Percentiles rank a stretch among this genome's conserved stretches.
phyloP scores from a whole-genome alignment of 2,329 filamentous ascomycete genomes.

The Myotisia sp. region DNA sequence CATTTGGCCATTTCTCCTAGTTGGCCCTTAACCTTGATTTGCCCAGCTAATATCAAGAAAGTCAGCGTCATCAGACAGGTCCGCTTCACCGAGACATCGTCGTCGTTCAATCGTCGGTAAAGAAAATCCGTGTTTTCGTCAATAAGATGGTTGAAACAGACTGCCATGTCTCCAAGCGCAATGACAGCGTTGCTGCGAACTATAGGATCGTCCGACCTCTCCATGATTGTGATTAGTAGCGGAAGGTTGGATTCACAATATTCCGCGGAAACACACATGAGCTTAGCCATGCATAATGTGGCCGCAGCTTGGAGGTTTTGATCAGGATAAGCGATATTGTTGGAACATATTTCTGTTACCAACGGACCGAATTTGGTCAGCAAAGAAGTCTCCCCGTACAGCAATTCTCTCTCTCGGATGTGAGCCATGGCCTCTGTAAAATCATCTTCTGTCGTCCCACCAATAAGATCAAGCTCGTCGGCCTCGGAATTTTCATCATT shows the following conservation, averaged over 20 bases:
- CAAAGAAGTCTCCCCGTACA: conserved; percentile 70
- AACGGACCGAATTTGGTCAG: conserved; percentile 83
- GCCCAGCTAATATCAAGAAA: conserved; percentile 88
- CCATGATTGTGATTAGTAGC: conserved; percentile 93
- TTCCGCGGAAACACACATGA: conserved; percentile 95
- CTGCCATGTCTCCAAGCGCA: conserved; percentile 94
- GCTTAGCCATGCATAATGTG: conserved; percentile 85
- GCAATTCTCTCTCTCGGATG: conserved; percentile 68
- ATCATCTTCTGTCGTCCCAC: conserved; percentile 87
- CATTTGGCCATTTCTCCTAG: conserved; percentile 99
- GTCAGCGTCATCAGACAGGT: conserved; percentile 98
- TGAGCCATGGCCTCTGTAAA: conserved; percentile 77
- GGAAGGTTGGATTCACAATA: conserved; percentile 90
- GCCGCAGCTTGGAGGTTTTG: conserved; percentile 83
- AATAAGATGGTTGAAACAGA: conserved; percentile 98
- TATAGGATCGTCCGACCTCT: conserved; percentile 80
- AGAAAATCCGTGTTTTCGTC: conserved; percentile 98
- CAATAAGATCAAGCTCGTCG: conserved; percentile 90
- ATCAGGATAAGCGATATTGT: conserved; percentile 84
- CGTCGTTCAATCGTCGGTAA: conserved; percentile 81
- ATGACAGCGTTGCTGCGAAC: conserved; percentile 94
- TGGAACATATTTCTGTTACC: conserved; percentile 84
- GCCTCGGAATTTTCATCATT: conserved; percentile 49
- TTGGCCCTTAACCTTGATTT: conserved; percentile 98
- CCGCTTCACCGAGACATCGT: conserved; percentile 78